Evolutionary conservation across 306 rosid species (phyloP), one percentile per base, ranked within the genome.

Genomic region (Pterocarpus santalinus): DNA sequence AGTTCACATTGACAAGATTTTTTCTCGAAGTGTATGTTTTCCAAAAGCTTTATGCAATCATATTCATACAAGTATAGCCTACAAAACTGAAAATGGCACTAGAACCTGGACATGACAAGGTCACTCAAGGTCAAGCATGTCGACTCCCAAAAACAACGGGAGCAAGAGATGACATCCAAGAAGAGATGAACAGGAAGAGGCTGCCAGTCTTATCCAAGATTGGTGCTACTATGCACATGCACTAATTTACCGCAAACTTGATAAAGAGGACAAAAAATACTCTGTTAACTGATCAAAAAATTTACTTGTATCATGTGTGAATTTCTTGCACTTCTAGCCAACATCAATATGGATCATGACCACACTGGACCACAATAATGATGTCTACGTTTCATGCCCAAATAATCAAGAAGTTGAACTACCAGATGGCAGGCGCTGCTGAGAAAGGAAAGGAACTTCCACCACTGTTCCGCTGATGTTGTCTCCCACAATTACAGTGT

Each of bases 361-460:
- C 73, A 64, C 36, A 43, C 60, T 9, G 3, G 15, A 68, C 61
- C 62, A 61, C 78, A 78, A 39, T 49, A 51, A 32, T 57, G 58
- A 38, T 65, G 72, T 55, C 17, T 44, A 38, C 39, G 46, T 81
- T 46, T 35, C 63, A 52, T 72, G 83, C 68, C 65, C 56, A 62
- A n/a, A 39, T 13, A 66, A 72, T 71, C 81, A 87, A 67, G 86
- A 80, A 79, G 73, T 77, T 73, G 89, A 64, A 77, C 83, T 85
- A 56, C 79, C 71, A 22, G 89, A 72, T 43, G 76, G 90, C 28
- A 92, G 91, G 15, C 57, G 81, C 73, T 93, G 99, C 80, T 80
- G 83, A 69, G 94, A 87, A 74, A 95, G 92, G 74, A 84, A 95
- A 46, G 99, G 97, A 75, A 88, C 89, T 86, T 91, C 93, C 12